Evolutionary conservation across 768 basidiomycete species (phyloP).

Genomic region (Dioszegia crocea): DNA sequence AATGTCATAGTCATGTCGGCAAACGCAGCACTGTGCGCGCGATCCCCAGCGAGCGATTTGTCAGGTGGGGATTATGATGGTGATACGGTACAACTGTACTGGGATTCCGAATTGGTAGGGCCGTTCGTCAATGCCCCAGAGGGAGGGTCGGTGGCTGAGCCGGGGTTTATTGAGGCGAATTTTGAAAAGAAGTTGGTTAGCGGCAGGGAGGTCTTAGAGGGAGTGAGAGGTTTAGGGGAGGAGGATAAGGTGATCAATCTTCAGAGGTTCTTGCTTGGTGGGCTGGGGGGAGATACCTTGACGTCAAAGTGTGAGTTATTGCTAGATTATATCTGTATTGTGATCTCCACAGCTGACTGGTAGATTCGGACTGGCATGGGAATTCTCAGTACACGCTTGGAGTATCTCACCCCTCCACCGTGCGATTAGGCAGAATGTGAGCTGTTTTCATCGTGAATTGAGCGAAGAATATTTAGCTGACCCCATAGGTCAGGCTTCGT

Average conservation of each 20-base stretch:
- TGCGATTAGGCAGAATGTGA: slow-evolving; percentile 36
- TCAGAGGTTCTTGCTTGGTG: slow-evolving; percentile 30
- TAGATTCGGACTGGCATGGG: slow-evolving; percentile 38
- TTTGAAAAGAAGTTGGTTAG: slow-evolving; percentile 32
- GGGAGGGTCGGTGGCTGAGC: slow-evolving; percentile 12
- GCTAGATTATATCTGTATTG: no score
- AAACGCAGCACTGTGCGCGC: slow-evolving; percentile 14
- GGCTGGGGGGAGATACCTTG: slow-evolving; percentile 18
- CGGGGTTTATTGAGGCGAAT: slow-evolving; percentile 26
- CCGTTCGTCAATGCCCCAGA: slow-evolving; percentile 30
- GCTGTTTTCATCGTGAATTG: neutral
- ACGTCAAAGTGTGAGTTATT: slow-evolving; percentile 29
- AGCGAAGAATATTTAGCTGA: slow-evolving; percentile 1
- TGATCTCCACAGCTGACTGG: no score
- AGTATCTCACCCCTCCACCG: slow-evolving; percentile 20
- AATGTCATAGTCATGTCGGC: slow-evolving; percentile 41
- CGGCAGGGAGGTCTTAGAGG: slow-evolving; percentile 25
- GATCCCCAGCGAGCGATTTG: slow-evolving; percentile 32
- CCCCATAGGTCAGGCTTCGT: slow-evolving; percentile 27
- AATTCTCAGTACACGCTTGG: slow-evolving; percentile 35
- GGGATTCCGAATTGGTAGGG: slow-evolving; percentile 23
- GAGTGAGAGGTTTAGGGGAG: slow-evolving; percentile 5
- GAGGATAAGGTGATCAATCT: slow-evolving; percentile 16
- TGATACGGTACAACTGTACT: slow-evolving; percentile 37
- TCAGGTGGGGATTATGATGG: slow-evolving; percentile 46